These are phyloP conservation scores for Musa acuminata DNA, from an alignment of 176 grass and related monocot species.

Conservation along the genomic window DNA sequence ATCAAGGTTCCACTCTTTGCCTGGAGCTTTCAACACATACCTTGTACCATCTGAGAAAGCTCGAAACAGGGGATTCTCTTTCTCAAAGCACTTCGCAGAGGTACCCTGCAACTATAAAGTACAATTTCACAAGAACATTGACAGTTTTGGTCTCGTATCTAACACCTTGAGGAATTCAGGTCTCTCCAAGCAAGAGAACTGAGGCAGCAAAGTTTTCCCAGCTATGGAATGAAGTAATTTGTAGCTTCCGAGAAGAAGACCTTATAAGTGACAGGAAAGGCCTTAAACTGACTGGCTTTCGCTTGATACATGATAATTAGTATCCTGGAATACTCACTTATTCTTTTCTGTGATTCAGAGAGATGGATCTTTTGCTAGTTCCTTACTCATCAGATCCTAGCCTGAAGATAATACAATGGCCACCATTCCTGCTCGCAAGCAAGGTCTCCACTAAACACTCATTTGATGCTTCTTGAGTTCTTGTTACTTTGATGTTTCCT, in stretches of 20 bases:
- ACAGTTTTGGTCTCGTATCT: too few relatives aligned
- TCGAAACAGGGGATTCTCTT: neutral
- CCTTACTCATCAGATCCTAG: conserved; percentile 74
- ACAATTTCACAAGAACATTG: too few relatives aligned
- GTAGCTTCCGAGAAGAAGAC: conserved; percentile 83
- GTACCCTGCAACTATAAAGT: too few relatives aligned
- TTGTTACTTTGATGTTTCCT: conserved; percentile 11
- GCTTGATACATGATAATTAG: too few relatives aligned
- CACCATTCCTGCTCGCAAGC: conserved; percentile 91
- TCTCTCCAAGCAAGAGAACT: conserved; percentile 35
- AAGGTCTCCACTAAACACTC: conserved; percentile 33
- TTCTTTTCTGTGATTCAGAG: conserved; percentile 25
- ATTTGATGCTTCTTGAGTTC: neutral
- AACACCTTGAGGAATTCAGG: too few relatives aligned
- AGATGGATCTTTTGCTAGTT: conserved; percentile 89
- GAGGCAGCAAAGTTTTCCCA: conserved; percentile 77
- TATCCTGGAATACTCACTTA: too few relatives aligned
- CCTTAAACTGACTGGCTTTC: too few relatives aligned
- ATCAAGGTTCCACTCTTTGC: conserved; percentile 77
- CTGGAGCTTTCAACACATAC: conserved; percentile 54
- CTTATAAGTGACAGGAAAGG: conserved; percentile 59
- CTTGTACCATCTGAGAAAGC: conserved; percentile 53
- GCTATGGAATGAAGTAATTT: conserved; percentile 93
- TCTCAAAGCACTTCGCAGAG: conserved; percentile 3
- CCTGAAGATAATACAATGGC: conserved; percentile 84